Evolutionary conservation across 108 stramenopile genomes (phyloP).

Genomic region (Seminavis robusta): DNA sequence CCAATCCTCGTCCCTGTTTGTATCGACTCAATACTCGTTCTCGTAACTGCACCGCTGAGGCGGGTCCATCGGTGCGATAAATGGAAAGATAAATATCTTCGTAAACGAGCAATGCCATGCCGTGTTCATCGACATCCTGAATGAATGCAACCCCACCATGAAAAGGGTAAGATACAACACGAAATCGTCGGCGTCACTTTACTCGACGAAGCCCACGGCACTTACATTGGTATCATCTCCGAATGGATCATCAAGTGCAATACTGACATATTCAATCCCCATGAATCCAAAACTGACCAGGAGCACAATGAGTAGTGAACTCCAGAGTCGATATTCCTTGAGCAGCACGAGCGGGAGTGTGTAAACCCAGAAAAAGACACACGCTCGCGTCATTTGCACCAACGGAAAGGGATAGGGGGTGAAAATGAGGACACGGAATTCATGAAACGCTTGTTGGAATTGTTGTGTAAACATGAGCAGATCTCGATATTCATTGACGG

Average conservation of each 20-base stretch:
- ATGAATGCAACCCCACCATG: too few species aligned
- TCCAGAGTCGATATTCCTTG: neutral
- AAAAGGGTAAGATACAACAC: too few species aligned
- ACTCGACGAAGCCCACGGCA: too few species aligned
- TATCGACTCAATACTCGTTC: slow-evolving; percentile 3
- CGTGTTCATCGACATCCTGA: slow-evolving; percentile 28
- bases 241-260: slow-evolving; percentile 45
- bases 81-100: slow-evolving; percentile 39
- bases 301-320: slow-evolving; percentile 18
- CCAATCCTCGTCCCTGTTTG: slow-evolving; percentile 10
- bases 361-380: slow-evolving; percentile 24
- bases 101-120: slow-evolving; percentile 19
- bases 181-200: too few species aligned
- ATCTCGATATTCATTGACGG: slow-evolving; percentile 14
- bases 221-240: slow-evolving; percentile 28
- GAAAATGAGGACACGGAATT: slow-evolving; percentile 10
- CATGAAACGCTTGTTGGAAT: slow-evolving; percentile 10
- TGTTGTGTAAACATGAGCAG: neutral
- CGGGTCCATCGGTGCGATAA: slow-evolving; percentile 27
- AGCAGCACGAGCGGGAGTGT: slow-evolving; percentile 24
- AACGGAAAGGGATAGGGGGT: slow-evolving; percentile 33
- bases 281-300: slow-evolving; percentile 35
- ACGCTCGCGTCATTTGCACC: slow-evolving; percentile 21
- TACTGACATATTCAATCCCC: slow-evolving; percentile 30
- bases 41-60: slow-evolving; percentile 27